These are phyloP conservation scores for Pichia sp. DNA, from an alignment of 1,139 yeast species.

Conservation along the genomic window DNA sequence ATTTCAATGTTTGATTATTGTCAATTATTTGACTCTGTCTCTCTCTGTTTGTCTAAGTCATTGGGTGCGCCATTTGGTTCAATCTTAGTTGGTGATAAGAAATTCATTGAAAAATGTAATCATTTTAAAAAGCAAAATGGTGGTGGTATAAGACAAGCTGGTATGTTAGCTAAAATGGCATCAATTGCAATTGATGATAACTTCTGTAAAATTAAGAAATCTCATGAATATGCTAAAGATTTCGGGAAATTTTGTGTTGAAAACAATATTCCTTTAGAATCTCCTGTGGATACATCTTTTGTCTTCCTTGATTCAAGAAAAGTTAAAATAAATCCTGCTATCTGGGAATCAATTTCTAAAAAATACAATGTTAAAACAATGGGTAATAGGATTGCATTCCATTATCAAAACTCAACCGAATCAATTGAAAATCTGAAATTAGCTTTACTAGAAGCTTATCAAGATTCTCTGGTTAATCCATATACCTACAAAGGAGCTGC, in stretches of 20 bases:
- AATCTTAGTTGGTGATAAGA: conserved; percentile 63
- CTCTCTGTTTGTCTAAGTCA: conserved; percentile 84
- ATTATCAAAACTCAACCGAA: conserved; percentile 65
- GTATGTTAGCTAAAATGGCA: conserved; percentile 80
- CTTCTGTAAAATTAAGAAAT: conserved; percentile 45
- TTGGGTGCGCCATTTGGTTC: conserved; percentile 96
- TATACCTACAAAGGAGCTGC: conserved; percentile 22
- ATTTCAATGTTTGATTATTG: conserved; percentile 68
- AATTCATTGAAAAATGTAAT: conserved; percentile 63
- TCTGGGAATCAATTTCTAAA: conserved; percentile 41
- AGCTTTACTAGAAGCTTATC: conserved; percentile 53
- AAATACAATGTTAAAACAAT: conserved; percentile 59
- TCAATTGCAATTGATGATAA: conserved; percentile 69
- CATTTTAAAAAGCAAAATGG: conserved; percentile 92
- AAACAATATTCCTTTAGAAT: conserved; percentile 50
- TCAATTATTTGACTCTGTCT: conserved; percentile 75
- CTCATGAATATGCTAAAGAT: conserved; percentile 65
- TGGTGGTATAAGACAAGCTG: conserved; percentile 91
- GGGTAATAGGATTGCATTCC: conserved; percentile 74
- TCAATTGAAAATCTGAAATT: conserved; percentile 59
- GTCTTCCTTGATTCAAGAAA: conserved; percentile 66
- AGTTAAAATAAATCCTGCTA: conserved; percentile 53
- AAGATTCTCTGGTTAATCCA: conserved; percentile 34
- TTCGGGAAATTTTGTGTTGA: conserved; percentile 56
- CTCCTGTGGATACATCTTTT: conserved; percentile 83